Evolutionary conservation across 2,329 filamentous ascomycete genomes (phyloP).

Genomic region (Aureobasidium sp.): DNA sequence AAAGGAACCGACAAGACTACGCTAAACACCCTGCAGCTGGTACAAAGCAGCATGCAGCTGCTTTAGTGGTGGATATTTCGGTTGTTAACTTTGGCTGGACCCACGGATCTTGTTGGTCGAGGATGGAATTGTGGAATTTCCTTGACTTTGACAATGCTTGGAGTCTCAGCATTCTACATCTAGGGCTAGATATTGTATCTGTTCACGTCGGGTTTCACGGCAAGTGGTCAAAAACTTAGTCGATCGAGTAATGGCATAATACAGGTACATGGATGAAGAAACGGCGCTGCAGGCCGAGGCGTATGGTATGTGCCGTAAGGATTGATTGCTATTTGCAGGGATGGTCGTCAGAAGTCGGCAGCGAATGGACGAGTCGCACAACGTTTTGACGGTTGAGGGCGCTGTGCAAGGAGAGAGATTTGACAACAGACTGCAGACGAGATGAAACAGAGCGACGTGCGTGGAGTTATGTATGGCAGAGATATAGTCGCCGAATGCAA

Average conservation of each 20-base stretch:
- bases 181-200: neutral
- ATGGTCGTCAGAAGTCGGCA: neutral
- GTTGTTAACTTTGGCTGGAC: conserved; percentile 4
- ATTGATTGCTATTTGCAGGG: conserved; percentile 9
- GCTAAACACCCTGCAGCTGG: conserved; percentile 11
- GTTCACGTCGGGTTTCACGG: conserved; percentile 2
- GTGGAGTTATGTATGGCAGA: neutral
- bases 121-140: neutral
- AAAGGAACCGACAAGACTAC: conserved; percentile 2
- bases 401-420: conserved; percentile 9
- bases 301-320: conserved; percentile 3
- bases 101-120: neutral
- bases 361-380: neutral
- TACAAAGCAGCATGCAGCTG: conserved; percentile 6
- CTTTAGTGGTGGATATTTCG: conserved; percentile 6
- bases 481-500: neutral
- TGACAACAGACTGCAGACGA: conserved; percentile 5
- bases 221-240: neutral
- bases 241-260: neutral
- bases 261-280: neutral
- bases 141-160: neutral
- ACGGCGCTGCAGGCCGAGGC: neutral
- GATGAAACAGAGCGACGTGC: neutral
- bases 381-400: conserved; percentile 2
- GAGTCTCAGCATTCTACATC: neutral